Conservation (phyloP, 1,139 yeast genomes). For the Nakaseomyces glabratus region DNA sequence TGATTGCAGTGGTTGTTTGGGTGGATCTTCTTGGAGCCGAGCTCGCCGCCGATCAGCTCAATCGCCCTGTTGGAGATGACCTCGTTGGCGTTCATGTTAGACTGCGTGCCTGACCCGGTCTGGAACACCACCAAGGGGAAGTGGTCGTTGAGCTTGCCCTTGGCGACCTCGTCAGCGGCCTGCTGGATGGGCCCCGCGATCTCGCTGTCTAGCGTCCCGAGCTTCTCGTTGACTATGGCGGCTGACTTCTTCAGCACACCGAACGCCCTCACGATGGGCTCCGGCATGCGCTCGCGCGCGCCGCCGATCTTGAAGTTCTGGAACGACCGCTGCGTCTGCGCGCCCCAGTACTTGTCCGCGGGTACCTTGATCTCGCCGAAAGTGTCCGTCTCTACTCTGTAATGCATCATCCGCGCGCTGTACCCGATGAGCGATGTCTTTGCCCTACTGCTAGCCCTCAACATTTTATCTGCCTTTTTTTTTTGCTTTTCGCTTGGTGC, state of each 20-base stretch:
- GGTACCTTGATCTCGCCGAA: constrained; percentile 94
- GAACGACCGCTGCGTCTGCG: constrained; percentile 91
- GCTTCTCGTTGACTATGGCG: constrained; percentile 76
- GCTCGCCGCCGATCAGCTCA: constrained; percentile 82
- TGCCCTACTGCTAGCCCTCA: too few relatives aligned
- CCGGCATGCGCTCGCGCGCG: constrained; percentile 79
- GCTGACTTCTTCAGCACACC: constrained; percentile 93
- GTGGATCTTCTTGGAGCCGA: constrained; percentile 88
- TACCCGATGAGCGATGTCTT: too few relatives aligned
- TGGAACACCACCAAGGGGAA: constrained; percentile 98
- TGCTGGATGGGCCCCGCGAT: constrained; percentile 75
- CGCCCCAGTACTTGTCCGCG: constrained; percentile 85
- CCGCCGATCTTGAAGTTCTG: constrained; percentile 97
- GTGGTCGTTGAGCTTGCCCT: constrained; percentile 85
- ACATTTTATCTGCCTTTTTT: too few relatives aligned
- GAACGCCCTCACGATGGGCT: constrained; percentile 82
- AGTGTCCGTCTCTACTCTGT: constrained; percentile 85
- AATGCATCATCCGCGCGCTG: constrained; percentile 15
- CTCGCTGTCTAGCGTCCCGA: constrained; percentile 78
- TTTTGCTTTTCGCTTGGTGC: too few relatives aligned
- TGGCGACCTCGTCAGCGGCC: constrained; percentile 92
- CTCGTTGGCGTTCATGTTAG: constrained; percentile 98
- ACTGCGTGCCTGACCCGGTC: constrained; percentile 98
- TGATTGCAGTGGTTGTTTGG: constrained; percentile 98
- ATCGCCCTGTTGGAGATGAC: constrained; percentile 97